These are phyloP conservation scores for Brachypodium distachyon DNA, from an alignment of 202 grass and related monocot species.

Conservation along the genomic window DNA sequence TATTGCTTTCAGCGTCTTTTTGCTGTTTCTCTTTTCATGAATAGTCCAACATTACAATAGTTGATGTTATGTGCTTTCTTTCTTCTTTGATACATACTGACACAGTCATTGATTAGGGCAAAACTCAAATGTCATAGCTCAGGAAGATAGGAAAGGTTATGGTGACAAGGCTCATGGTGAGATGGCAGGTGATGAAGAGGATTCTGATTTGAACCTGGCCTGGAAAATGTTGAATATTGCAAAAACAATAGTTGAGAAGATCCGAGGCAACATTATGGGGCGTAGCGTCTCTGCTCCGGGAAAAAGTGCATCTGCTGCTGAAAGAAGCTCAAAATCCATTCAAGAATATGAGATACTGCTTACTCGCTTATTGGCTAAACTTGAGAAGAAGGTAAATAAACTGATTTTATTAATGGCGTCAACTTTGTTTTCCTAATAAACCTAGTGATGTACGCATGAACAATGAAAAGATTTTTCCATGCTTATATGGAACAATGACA, in stretches of 20 bases:
- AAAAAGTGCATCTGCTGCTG: background rate
- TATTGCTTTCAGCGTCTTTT: background rate
- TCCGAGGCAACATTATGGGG: slow-evolving; percentile 40
- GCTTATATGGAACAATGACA: background rate
- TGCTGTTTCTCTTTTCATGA: background rate
- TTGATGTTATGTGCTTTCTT: background rate
- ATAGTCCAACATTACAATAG: background rate
- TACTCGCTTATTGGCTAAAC: slow-evolving; percentile 47
- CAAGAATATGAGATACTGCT: slow-evolving; percentile 48
- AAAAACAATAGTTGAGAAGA: slow-evolving; percentile 70
- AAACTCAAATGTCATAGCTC: slow-evolving; percentile 37
- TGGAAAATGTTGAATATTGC: slow-evolving; percentile 91
- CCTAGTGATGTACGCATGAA: background rate
- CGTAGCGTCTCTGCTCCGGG: slow-evolving; percentile 53
- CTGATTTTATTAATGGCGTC: background rate
- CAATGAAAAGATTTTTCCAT: background rate
- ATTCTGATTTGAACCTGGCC: slow-evolving; percentile 77
- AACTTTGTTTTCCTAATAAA: background rate
- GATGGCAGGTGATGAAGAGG: slow-evolving; percentile 61
- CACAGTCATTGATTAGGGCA: slow-evolving; percentile 7
- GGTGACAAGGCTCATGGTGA: slow-evolving; percentile 47
- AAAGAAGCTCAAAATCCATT: slow-evolving; percentile 30
- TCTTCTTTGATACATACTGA: background rate
- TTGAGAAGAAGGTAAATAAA: slow-evolving; percentile 71
- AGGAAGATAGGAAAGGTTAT: slow-evolving; percentile 21